phyloP scores from a whole-genome alignment of 2,329 filamentous ascomycete species.

The Amauroascus verrucosus region DNA sequence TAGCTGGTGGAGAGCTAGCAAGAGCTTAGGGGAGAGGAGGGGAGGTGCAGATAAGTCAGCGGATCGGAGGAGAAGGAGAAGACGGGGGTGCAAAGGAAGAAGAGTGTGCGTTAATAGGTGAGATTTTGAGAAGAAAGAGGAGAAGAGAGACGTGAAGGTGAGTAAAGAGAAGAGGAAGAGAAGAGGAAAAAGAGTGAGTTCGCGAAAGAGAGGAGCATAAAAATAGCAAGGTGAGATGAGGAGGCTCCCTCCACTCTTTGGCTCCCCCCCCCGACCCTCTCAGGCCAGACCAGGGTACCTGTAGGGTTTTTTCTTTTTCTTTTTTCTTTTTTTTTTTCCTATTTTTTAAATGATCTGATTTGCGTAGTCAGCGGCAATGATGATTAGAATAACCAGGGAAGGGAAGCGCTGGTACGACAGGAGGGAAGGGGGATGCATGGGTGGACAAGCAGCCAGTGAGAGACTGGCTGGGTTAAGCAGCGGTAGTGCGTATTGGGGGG shows the following conservation, averaged over 20 bases:
- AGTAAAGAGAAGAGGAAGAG: neutral
- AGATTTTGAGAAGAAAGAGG: neutral
- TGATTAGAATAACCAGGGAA: neutral
- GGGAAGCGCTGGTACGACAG: constrained; percentile 10
- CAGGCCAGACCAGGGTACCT: constrained; percentile 2
- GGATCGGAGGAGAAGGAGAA: no score
- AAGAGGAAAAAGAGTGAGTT: neutral
- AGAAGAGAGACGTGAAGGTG: neutral
- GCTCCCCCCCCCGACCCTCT: no score
- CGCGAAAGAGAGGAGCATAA: neutral
- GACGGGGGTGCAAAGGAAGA: no score
- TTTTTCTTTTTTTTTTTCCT: no score
- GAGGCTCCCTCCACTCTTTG: no score
- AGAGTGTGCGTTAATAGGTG: neutral
- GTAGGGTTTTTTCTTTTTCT: no score
- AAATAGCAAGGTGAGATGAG: neutral
- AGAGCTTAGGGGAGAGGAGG: neutral
- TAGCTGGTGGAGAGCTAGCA: no score
- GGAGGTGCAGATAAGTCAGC: no score
- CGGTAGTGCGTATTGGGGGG: no score
- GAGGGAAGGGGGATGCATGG: constrained; percentile 2
- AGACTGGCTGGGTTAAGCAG: neutral
- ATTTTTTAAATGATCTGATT: neutral
- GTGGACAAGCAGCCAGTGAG: constrained; percentile 6
- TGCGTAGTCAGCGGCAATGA: constrained; percentile 2